Evolutionary conservation across 768 basidiomycete genomes (phyloP).

Genomic region (Dendrothele bispora): DNA sequence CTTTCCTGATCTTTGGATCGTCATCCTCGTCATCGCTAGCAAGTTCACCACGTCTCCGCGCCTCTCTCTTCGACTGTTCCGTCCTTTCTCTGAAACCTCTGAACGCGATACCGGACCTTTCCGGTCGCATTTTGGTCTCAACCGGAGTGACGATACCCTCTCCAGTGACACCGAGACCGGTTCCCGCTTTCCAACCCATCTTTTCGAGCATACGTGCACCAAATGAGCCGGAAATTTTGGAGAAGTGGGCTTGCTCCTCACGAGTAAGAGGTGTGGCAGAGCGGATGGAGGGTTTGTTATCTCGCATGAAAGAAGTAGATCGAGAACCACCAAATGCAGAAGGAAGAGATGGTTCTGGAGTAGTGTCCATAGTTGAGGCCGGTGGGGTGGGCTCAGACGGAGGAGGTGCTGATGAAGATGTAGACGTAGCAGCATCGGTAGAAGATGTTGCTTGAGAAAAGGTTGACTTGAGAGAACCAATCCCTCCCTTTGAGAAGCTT

Average conservation of each 20-base stretch:
- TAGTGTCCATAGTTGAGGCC: constrained; percentile 5
- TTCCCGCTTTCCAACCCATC: constrained; percentile 91
- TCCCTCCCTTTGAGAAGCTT: constrained; percentile 42
- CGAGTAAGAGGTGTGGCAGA: constrained; percentile 55
- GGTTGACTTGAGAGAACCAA: constrained; percentile 32
- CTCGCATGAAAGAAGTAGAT: constrained; percentile 50
- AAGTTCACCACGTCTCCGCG: constrained; percentile 67
- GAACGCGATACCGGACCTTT: constrained; percentile 85
- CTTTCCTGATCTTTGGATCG: constrained; percentile 41
- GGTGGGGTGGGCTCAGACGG: constrained; percentile 21
- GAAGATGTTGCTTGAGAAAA: constrained; percentile 14
- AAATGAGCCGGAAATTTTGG: constrained; percentile 70
- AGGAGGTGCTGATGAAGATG: constrained; percentile 17
- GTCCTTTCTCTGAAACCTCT: constrained; percentile 89
- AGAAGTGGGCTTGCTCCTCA: constrained; percentile 79
- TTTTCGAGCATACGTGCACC: constrained; percentile 91
- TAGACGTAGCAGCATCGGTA: constrained; percentile 17
- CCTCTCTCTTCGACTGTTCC: constrained; percentile 80
- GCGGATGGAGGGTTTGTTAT: constrained; percentile 44
- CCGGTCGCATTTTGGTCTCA: constrained; percentile 81
- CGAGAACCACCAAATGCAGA: constrained; percentile 37
- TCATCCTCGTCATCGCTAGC: constrained; percentile 75
- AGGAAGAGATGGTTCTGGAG: constrained; percentile 34
- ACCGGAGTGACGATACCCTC: constrained; percentile 89
- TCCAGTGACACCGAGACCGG: constrained; percentile 71